These are phyloP conservation scores for Comarum palustre DNA, from an alignment of 306 rosid species.

Conservation along the genomic window DNA sequence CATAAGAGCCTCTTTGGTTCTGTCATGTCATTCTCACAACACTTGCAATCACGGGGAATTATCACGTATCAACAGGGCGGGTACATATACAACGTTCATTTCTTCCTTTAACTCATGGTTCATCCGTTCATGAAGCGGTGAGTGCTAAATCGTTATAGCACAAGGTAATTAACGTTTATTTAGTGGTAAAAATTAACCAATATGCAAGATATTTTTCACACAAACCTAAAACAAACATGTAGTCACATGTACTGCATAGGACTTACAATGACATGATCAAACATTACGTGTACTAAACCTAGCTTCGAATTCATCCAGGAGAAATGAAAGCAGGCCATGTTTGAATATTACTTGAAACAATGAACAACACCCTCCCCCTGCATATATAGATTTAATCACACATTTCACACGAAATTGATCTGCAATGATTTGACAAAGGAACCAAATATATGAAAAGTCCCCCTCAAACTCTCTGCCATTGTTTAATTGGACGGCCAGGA, in stretches of 20 bases:
- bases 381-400: not conserved
- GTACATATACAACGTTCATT: not conserved
- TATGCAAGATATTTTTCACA: not conserved
- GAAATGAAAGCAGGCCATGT: not conserved
- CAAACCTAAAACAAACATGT: not conserved
- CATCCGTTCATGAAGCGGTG: not conserved
- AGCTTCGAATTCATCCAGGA: not conserved
- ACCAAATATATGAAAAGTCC: not conserved
- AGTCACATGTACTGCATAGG: not conserved
- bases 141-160: not conserved
- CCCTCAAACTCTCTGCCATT: not conserved
- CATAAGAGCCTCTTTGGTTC: too few species aligned
- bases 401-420: not conserved
- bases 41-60: too few species aligned
- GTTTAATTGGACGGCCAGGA: conserved; percentile 15
- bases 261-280: not conserved
- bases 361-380: not conserved
- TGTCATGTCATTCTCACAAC: not conserved
- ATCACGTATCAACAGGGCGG: not conserved
- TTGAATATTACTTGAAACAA: not conserved
- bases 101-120: not conserved
- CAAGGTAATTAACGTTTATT: not conserved
- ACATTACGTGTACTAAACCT: not conserved
- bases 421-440: conserved; percentile 4
- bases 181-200: too few species aligned